phyloP scores from a whole-genome alignment of 768 basidiomycete species.

The Lyophyllum atratum region DNA sequence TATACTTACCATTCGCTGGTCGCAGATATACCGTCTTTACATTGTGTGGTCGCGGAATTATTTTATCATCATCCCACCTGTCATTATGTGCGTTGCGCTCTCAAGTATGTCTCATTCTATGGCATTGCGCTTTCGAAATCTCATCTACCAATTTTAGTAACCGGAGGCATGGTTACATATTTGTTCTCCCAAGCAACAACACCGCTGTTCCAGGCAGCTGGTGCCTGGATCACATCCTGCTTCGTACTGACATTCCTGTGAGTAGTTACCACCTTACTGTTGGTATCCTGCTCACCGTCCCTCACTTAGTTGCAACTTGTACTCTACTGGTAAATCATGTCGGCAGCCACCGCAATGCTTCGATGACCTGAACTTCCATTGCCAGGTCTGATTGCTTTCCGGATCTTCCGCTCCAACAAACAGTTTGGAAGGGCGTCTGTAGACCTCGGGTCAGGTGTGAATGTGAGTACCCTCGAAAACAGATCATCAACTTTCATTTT shows the following conservation, averaged over 20 bases:
- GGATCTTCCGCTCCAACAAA: conserved; percentile 15
- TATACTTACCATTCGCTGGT: not conserved
- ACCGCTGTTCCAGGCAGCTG: conserved; percentile 22
- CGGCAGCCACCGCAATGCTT: too few relatives aligned
- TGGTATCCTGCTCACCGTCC: not conserved
- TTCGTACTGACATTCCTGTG: conserved; percentile 23
- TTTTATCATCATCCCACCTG: conserved; percentile 8
- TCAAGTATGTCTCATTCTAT: conserved; percentile 6
- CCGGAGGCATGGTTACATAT: conserved; percentile 18
- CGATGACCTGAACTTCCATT: not conserved
- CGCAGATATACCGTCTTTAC: conserved; percentile 15
- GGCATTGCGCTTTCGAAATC: too few relatives aligned
- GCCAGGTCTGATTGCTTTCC: conserved; percentile 21
- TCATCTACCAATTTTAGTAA: not conserved
- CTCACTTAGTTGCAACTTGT: conserved; percentile 20
- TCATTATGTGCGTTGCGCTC: conserved; percentile 6
- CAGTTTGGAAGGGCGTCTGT: conserved; percentile 2
- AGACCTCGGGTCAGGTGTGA: conserved; percentile 6
- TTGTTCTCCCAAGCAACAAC: conserved; percentile 19
- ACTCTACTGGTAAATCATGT: conserved; percentile 14
- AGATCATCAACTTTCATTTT: not conserved
- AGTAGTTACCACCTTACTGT: not conserved
- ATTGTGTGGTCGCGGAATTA: conserved; percentile 14
- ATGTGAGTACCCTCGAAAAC: not conserved
- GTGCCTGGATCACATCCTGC: conserved; percentile 21